These are phyloP conservation scores for Elsinoe fawcettii DNA, from an alignment of 2,329 filamentous ascomycete genomes.

Conservation along the genomic window DNA sequence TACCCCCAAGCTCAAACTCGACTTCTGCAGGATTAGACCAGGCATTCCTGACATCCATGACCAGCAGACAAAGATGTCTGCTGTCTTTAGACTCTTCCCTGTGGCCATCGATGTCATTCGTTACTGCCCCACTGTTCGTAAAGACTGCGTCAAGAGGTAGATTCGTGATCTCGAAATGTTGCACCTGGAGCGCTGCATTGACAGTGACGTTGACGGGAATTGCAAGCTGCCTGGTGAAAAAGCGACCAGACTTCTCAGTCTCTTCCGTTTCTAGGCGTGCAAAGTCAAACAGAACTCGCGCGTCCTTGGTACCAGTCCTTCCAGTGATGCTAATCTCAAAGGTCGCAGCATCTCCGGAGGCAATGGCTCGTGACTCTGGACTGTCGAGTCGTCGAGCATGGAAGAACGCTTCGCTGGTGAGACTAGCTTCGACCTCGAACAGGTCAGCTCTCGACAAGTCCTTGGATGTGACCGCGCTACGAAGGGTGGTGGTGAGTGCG, in stretches of 20 bases:
- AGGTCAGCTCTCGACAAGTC: constrained; percentile 71
- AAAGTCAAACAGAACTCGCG: constrained; percentile 17
- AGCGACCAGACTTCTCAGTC: constrained; percentile 61
- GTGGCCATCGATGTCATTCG: neutral
- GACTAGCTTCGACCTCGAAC: constrained; percentile 76
- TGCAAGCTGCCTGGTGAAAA: constrained; percentile 76
- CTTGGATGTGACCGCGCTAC: constrained; percentile 65
- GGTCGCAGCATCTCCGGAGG: constrained; percentile 21
- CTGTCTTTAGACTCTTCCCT: constrained; percentile 33
- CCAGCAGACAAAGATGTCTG: constrained; percentile 64
- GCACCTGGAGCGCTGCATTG: constrained; percentile 79
- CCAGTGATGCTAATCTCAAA: constrained; percentile 58
- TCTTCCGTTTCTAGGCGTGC: constrained; percentile 64
- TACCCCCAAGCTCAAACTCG: constrained; percentile 42
- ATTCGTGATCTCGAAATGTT: constrained; percentile 69
- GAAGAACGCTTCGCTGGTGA: constrained; percentile 53
- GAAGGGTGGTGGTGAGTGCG: constrained; percentile 70
- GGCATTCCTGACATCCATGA: constrained; percentile 79
- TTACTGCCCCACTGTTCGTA: neutral
- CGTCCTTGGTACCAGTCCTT: constrained; percentile 59
- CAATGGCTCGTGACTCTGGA: constrained; percentile 46
- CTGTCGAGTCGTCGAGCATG: constrained; percentile 50
- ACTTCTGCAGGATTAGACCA: constrained; percentile 77
- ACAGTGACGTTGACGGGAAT: constrained; percentile 81
- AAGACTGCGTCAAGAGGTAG: constrained; percentile 61